Base-by-base conservation (phyloP, 2,329 filamentous ascomycete genomes). In the Xylariaceae sp. region DNA sequence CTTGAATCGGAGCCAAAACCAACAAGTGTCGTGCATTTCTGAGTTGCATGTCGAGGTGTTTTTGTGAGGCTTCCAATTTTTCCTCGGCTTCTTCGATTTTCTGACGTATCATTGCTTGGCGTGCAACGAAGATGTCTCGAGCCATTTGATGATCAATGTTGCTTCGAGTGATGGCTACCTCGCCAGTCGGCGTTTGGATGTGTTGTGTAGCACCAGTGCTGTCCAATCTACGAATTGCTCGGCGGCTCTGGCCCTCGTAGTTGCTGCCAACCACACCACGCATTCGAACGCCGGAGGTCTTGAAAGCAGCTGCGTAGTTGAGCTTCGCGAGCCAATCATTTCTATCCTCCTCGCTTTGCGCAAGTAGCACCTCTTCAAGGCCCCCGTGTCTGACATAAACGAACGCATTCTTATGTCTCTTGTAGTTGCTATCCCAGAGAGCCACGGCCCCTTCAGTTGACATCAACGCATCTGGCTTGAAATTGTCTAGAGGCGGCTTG, bases 251-350 rank as follows among this genome's bases (percentile, higher is more conserved):
- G 2, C 88, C 89, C 65, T 96, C 90, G 64, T 95, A 94, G 62
- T 87, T 85, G 4, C 87, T 87, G 9, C 89, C 91, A 50, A 94
- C 80, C 54, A 96, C 86, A 27, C 91, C 91, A 63, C 92, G 83
- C 78, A 96, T 95, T 43, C 90, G 83, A 4, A 97, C 90, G 9
- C 92, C 91, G 4, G 91, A 89, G 0, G 91, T 95, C 62, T 90
- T 83, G 70, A 97, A 97, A 0, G 94, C 89, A 6, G 94, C 91
- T 35, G 92, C 92, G 68, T 97, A 97, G 69, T 99, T 99, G 57
- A 99, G 80, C 66, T 96, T 94, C 6, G 88, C 89, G 31, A 99
- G 76, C 94, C 94, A 99, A 68, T 99, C 94, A 65, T 96, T 95
- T 80, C 95, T 85, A 65, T 99, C 94, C 1, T 83, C 77, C 65